A percentile compares a stretch with the other conserved stretches of the same genome.
Conservation (phyloP, 2,329 filamentous ascomycete species). For the Tolypocladium tropicale region DNA sequence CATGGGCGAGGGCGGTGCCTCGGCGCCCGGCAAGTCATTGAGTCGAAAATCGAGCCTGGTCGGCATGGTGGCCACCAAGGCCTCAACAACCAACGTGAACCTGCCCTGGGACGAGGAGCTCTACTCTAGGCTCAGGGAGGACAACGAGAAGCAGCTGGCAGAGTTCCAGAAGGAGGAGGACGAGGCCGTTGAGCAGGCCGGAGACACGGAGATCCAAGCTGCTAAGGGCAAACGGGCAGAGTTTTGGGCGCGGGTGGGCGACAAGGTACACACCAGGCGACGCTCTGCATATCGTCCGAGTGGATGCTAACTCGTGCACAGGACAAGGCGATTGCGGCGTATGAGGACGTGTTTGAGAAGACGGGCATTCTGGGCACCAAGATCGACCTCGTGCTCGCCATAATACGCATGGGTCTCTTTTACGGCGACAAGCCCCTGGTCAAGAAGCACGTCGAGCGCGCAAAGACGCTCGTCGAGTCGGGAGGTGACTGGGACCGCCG, state of each 20-base stretch:
- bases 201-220: slow-evolving; percentile 88
- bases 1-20: slow-evolving; percentile 51
- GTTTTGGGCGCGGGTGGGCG: slow-evolving; percentile 89
- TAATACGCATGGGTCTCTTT: slow-evolving; percentile 92
- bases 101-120: slow-evolving; percentile 86
- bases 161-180: slow-evolving; percentile 78
- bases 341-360: slow-evolving; percentile 91
- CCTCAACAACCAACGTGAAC: slow-evolving; percentile 51
- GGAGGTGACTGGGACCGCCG: slow-evolving; percentile 98
- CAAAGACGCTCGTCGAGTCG: slow-evolving; percentile 80
- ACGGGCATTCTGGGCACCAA: slow-evolving; percentile 94
- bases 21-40: slow-evolving; percentile 44
- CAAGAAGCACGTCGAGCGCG: slow-evolving; percentile 88
- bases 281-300: not conserved
- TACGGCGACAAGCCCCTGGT: slow-evolving; percentile 88
- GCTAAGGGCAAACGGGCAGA: slow-evolving; percentile 92
- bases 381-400: slow-evolving; percentile 92
- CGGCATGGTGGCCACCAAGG: slow-evolving; percentile 66
- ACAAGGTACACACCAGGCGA: slow-evolving; percentile 58
- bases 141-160: slow-evolving; percentile 70
- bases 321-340: slow-evolving; percentile 89
- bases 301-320: slow-evolving; percentile 26
- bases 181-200: slow-evolving; percentile 89
- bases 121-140: slow-evolving; percentile 66
- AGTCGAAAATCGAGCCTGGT: slow-evolving; percentile 60